phyloP scores from a whole-genome alignment of 768 basidiomycete genomes.

The Lyophyllum decastes region DNA sequence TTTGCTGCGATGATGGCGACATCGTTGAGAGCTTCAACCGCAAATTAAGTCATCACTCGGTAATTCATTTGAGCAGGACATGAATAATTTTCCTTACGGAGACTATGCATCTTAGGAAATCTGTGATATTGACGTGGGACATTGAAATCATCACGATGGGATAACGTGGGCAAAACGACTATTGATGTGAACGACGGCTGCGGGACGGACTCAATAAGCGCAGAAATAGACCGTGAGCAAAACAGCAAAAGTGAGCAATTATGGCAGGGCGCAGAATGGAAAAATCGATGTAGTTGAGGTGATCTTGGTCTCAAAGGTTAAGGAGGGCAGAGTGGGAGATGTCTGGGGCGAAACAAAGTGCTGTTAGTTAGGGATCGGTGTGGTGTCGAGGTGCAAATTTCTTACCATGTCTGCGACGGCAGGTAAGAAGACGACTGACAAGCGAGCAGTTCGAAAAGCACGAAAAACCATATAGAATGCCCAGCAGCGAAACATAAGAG shows the following conservation, averaged over 20 bases:
- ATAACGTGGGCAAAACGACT: background rate
- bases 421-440: background rate
- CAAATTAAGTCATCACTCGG: no score
- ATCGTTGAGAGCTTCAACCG: no score
- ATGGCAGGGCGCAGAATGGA: background rate
- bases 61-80: background rate
- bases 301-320: background rate
- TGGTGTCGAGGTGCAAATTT: background rate
- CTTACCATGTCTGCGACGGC: background rate
- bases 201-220: background rate
- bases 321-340: background rate
- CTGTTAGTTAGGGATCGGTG: background rate
- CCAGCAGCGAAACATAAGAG: background rate
- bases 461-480: background rate
- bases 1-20: no score
- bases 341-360: background rate
- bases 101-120: no score
- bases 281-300: background rate
- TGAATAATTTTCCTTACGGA: background rate
- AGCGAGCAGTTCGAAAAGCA: background rate
- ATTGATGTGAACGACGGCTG: background rate
- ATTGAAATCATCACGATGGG: background rate
- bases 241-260: no score
- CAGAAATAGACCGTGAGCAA: background rate
- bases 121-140: no score